Conservation (phyloP, 768 basidiomycete species). For the Tylopilus sp. region DNA sequence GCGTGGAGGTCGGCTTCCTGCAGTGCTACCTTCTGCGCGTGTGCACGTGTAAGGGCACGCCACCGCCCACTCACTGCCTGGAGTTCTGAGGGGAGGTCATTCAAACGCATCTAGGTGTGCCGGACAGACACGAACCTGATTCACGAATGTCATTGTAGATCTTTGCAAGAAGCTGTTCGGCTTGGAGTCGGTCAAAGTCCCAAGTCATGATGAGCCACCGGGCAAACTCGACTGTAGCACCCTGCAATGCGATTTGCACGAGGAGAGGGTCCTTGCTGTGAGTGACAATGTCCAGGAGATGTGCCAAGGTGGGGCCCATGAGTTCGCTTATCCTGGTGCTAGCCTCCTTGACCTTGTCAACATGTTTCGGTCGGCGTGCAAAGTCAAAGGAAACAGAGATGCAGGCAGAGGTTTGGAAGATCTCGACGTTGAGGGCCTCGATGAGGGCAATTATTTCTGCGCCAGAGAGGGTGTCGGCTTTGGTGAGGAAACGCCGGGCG, state of each 20-base stretch:
- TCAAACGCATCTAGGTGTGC: background rate
- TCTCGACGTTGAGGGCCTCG: too few relatives aligned
- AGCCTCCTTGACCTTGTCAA: too few relatives aligned
- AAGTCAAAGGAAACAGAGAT: too few relatives aligned
- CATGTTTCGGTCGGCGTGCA: too few relatives aligned
- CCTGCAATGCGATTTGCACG: too few relatives aligned
- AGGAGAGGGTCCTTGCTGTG: too few relatives aligned
- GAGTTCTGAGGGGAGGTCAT: conserved; percentile 36
- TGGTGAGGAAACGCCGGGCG: conserved; percentile 42
- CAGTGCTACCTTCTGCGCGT: conserved; percentile 36
- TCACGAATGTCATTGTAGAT: too few relatives aligned
- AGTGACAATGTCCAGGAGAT: conserved; percentile 20
- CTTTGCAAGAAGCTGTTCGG: conserved; percentile 26
- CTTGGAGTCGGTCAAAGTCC: conserved; percentile 31
- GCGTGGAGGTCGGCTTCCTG: conserved; percentile 31
- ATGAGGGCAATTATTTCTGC: conserved; percentile 39
- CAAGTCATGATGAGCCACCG: conserved; percentile 34
- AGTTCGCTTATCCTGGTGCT: too few relatives aligned
- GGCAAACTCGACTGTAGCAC: conserved; percentile 31
- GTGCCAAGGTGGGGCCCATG: conserved; percentile 28
- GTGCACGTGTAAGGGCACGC: conserved; percentile 51
- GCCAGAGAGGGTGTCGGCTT: conserved; percentile 42
- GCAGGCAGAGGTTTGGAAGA: too few relatives aligned
- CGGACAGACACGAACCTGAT: background rate
- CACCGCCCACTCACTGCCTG: conserved; percentile 53